These are phyloP conservation scores for Heterobasidion occidentale DNA, from an alignment of 1,284 basidiomycete species.

Conservation along the genomic window DNA sequence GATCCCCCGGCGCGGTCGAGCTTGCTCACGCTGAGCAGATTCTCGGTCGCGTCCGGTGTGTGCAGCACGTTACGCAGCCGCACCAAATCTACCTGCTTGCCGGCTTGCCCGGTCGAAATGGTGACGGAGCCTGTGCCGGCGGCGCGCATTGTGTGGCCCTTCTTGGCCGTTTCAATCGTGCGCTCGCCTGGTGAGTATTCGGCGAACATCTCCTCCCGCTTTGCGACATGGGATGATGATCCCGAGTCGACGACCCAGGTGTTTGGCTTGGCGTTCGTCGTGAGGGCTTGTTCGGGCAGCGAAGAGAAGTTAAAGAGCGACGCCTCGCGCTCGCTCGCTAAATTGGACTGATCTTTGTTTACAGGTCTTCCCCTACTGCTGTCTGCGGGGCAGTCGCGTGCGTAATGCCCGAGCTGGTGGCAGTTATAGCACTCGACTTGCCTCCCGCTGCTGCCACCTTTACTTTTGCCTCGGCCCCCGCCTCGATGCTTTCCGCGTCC, in stretches of 20 bases:
- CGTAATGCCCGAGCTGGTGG: not conserved
- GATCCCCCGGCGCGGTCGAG: not conserved
- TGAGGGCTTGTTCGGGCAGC: not conserved
- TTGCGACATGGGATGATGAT: not conserved
- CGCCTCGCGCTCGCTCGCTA: not conserved
- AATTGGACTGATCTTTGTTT: not conserved
- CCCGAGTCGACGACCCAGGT: not conserved
- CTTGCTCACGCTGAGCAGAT: not conserved
- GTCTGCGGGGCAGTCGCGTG: not conserved
- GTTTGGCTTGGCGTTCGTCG: not conserved
- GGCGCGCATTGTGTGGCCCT: not conserved
- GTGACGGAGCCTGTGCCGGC: not conserved
- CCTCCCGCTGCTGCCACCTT: not conserved
- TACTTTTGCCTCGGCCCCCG: not conserved
- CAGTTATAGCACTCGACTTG: not conserved
- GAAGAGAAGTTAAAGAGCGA: not conserved
- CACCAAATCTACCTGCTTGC: not conserved
- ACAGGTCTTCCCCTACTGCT: not conserved
- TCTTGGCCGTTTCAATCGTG: not conserved
- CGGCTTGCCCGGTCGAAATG: not conserved
- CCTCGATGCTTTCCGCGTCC: not conserved
- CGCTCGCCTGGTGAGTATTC: not conserved
- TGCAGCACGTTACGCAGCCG: not conserved
- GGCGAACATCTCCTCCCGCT: not conserved
- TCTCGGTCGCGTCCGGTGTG: not conserved